Percentiles rank a stretch among this genome's conserved stretches.
These are phyloP conservation scores for Microcos paniculata DNA, from an alignment of 345 rosid genomes.

Conservation along the genomic window DNA sequence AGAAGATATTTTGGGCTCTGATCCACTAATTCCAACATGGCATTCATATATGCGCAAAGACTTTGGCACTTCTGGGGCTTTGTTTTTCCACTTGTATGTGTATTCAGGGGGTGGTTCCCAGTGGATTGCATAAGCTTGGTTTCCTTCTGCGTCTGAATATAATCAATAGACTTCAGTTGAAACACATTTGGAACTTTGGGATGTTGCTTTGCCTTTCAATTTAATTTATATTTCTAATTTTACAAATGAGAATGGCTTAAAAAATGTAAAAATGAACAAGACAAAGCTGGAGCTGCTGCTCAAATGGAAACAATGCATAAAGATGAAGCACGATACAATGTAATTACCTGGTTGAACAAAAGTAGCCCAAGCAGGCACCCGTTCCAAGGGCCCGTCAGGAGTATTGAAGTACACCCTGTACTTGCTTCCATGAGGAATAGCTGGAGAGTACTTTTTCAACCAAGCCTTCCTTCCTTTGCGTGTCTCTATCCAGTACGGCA, in stretches of 20 bases:
- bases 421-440: conserved; percentile 90
- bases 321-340: conserved; percentile 15
- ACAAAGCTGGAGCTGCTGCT: not conserved
- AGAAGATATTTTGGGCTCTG: conserved; percentile 74
- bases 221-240: not conserved
- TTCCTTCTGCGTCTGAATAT: conserved; percentile 58
- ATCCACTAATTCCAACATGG: conserved; percentile 94
- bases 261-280: not conserved
- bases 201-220: not conserved
- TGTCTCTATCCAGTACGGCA: conserved; percentile 89
- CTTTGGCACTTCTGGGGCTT: conserved; percentile 56
- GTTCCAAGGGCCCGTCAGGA: conserved; percentile 81
- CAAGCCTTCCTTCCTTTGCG: conserved; percentile 96
- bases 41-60: conserved; percentile 95
- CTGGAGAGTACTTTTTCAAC: conserved; percentile 81
- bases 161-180: conserved; percentile 13
- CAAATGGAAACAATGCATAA: not conserved
- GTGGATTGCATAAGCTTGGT: conserved; percentile 84
- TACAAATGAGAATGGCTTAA: not conserved
- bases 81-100: conserved; percentile 77
- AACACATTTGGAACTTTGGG: not conserved
- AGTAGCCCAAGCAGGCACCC: conserved; percentile 97
- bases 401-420: conserved; percentile 91
- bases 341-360: conserved; percentile 84
- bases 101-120: conserved; percentile 93